Conservation (phyloP, 2,329 filamentous ascomycete genomes). For the Scedosporium aurantiacum region DNA sequence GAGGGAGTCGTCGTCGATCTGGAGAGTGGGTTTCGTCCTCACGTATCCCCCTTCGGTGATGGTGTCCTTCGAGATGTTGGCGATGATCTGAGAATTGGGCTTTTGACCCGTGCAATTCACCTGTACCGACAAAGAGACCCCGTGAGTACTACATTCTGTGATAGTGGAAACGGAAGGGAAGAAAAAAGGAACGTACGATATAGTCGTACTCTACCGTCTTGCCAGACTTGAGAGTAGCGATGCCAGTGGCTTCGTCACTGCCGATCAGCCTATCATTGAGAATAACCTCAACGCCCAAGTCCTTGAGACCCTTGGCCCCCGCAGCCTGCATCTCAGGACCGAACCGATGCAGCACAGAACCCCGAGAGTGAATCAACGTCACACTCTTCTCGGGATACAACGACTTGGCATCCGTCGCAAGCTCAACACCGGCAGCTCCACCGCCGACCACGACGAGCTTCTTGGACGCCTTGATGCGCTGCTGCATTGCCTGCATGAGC, state of each 20-base stretch:
- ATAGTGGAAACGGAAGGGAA: not conserved
- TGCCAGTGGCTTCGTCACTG: conserved; percentile 23
- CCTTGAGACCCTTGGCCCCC: conserved; percentile 28
- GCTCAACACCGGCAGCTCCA: conserved; percentile 50
- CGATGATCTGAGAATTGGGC: conserved; percentile 41
- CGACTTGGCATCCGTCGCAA: conserved; percentile 48
- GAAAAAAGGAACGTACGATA: conserved; percentile 25
- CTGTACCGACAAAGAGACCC: conserved; percentile 18
- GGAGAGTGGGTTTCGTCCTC: conserved; percentile 43
- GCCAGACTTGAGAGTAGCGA: conserved; percentile 34
- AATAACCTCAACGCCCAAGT: conserved; percentile 37
- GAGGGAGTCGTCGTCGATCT: conserved; percentile 35
- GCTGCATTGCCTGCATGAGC: conserved; percentile 34
- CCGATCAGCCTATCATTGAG: conserved; percentile 35
- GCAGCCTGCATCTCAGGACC: conserved; percentile 28
- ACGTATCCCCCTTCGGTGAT: conserved; percentile 39
- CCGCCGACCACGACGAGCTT: conserved; percentile 43
- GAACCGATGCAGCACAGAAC: conserved; percentile 40
- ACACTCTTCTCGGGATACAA: conserved; percentile 45
- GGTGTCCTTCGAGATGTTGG: conserved; percentile 26
- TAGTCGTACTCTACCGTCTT: conserved; percentile 36
- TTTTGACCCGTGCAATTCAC: conserved; percentile 49
- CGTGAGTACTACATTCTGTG: conserved; percentile 5
- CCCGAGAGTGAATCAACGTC: conserved; percentile 45
- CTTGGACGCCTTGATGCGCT: conserved; percentile 27